Conservation (phyloP, 78 protist species). For the Isochrysis galbana region DNA sequence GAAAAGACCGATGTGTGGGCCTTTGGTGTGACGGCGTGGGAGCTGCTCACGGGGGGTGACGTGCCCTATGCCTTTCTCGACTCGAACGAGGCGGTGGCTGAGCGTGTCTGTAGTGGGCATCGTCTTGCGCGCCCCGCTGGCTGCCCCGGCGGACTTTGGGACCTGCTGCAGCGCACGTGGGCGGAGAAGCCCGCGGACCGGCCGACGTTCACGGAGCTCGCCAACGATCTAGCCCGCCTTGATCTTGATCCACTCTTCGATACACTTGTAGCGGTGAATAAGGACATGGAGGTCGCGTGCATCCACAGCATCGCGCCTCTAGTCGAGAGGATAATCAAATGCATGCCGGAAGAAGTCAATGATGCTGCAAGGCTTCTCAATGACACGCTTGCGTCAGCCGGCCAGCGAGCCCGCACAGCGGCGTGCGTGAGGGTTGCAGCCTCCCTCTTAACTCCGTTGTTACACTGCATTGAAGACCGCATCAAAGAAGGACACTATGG, state of each 20-base stretch:
- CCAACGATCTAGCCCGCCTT: not conserved
- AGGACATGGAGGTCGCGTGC: too few species aligned
- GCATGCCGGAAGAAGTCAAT: too few species aligned
- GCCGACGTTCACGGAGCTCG: not conserved
- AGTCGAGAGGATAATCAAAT: too few species aligned
- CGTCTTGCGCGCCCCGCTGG: not conserved
- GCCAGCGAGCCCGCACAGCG: too few species aligned
- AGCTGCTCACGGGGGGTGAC: constrained; percentile 13
- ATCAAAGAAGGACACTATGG: too few species aligned
- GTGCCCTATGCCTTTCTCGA: not conserved
- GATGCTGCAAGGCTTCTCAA: too few species aligned
- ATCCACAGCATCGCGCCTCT: too few species aligned
- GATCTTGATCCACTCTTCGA: not conserved
- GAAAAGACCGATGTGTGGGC: constrained; percentile 46
- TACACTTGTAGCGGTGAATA: not conserved
- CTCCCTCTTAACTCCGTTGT: too few species aligned
- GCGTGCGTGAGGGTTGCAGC: too few species aligned
- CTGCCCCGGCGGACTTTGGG: not conserved
- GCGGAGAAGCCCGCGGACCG: not conserved
- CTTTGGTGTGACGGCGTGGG: constrained; percentile 44
- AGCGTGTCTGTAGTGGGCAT: not conserved
- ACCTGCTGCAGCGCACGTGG: not conserved
- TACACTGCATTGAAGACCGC: too few species aligned
- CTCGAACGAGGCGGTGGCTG: not conserved
- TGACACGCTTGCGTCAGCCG: too few species aligned